Conservation (phyloP, 2,329 filamentous ascomycete species). For the Fusarium poae region DNA sequence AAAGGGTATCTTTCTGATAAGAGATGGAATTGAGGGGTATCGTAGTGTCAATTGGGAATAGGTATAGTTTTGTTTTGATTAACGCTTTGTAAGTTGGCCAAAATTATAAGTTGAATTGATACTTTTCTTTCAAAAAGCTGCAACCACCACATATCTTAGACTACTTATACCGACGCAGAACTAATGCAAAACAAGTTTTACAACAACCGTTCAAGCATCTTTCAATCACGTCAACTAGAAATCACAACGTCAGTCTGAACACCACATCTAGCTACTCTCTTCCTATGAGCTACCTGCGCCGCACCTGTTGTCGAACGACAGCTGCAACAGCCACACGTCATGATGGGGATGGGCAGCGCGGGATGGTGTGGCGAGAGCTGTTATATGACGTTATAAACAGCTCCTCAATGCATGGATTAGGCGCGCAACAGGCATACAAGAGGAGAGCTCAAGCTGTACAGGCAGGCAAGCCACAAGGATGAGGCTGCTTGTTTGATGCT, state of each 20-base stretch:
- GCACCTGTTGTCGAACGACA: conserved; percentile 35
- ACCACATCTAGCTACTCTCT: conserved; percentile 29
- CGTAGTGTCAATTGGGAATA: conserved; percentile 33
- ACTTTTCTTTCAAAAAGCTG: conserved; percentile 22
- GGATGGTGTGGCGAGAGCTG: conserved; percentile 44
- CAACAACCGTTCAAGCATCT: conserved; percentile 16
- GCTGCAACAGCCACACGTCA: conserved; percentile 48
- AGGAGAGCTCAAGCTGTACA: conserved; percentile 23
- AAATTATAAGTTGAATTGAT: conserved; percentile 37
- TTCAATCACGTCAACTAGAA: conserved; percentile 40
- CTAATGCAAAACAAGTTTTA: conserved; percentile 47
- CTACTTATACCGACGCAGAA: conserved; percentile 39
- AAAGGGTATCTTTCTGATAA: conserved; percentile 34
- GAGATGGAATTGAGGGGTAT: conserved; percentile 37
- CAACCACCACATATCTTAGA: conserved; percentile 39
- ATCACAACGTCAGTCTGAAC: conserved; percentile 46
- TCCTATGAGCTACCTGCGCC: conserved; percentile 39
- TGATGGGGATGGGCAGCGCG: conserved; percentile 40
- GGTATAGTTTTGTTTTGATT: conserved; percentile 27
- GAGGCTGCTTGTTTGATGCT: conserved; percentile 21
- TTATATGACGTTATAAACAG: conserved; percentile 45
- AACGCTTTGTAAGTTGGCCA: conserved; percentile 32
- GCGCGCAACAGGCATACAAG: background rate
- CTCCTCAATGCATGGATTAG: conserved; percentile 29
- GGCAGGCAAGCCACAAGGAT: conserved; percentile 21